phyloP scores from a whole-genome alignment of 495 filamentous ascomycete genomes.

The Acidomyces sp. region DNA sequence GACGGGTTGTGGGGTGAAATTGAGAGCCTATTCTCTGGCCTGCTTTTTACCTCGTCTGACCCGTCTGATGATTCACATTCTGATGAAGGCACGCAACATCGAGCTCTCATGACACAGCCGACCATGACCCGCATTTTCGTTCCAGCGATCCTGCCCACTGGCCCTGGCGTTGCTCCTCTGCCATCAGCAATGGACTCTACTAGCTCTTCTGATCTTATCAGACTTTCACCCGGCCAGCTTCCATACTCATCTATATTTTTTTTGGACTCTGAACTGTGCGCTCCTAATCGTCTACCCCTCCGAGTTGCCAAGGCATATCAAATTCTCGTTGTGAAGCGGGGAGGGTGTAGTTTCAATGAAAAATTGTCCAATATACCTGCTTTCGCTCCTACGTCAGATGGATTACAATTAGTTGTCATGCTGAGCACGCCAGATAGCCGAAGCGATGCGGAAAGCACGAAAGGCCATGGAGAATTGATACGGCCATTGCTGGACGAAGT shows the following conservation, averaged over 20 bases:
- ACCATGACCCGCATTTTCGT: conserved; percentile 18
- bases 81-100: background rate
- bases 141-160: conserved; percentile 59
- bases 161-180: conserved; percentile 60
- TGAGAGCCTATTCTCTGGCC: conserved; percentile 1
- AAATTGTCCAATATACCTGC: conserved; percentile 77
- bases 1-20: conserved; percentile 4
- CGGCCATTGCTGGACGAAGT: conserved; percentile 65
- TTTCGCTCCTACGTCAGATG: conserved; percentile 39
- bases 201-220: conserved; percentile 13
- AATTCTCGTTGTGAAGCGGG: conserved; percentile 70
- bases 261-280: conserved; percentile 51
- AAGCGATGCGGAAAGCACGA: conserved; percentile 28
- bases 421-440: conserved; percentile 49
- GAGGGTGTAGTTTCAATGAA: conserved; percentile 68
- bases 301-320: conserved; percentile 53
- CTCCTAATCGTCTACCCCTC: conserved; percentile 42
- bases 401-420: conserved; percentile 68
- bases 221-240: conserved; percentile 30
- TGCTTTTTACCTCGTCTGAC: background rate
- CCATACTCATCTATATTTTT: conserved; percentile 58
- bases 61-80: background rate
- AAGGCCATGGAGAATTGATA: conserved; percentile 34
- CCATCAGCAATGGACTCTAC: conserved; percentile 50
- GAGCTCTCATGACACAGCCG: background rate